Percentiles rank a stretch among this genome's conserved stretches.
Evolutionary conservation across 106 monocot species (phyloP).

Genomic region (Agapanthus africanus): DNA sequence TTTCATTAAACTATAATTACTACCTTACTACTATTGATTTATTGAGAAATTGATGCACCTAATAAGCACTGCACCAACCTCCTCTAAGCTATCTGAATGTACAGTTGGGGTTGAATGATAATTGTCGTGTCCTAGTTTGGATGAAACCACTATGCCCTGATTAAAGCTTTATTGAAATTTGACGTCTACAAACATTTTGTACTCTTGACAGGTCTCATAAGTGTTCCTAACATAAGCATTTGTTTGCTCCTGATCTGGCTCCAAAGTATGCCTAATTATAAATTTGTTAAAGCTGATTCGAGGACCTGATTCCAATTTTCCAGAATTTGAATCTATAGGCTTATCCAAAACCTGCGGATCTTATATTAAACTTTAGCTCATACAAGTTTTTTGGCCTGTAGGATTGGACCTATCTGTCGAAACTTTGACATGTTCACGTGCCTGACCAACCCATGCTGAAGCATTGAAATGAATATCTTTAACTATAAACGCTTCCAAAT

Average conservation of each 20-base stretch:
- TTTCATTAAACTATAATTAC: neutral
- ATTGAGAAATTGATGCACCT: neutral
- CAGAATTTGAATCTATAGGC: neutral
- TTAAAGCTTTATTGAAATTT: neutral
- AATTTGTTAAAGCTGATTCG: neutral
- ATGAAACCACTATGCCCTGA: neutral
- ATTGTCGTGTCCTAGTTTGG: too few relatives aligned
- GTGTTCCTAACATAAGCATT: neutral
- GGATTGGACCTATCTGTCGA: neutral
- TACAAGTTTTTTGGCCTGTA: neutral
- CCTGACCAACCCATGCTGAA: too few relatives aligned
- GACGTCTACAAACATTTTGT: neutral
- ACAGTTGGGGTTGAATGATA: neutral
- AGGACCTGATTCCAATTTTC: neutral
- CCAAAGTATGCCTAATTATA: neutral
- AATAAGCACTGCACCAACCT: too few relatives aligned
- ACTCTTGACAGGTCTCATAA: neutral
- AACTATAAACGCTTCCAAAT: too few relatives aligned
- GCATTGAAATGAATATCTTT: too few relatives aligned
- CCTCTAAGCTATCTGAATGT: neutral
- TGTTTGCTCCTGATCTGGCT: neutral
- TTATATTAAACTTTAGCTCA: too few relatives aligned
- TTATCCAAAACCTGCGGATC: neutral
- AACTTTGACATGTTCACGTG: too few relatives aligned
- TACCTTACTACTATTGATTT: too few relatives aligned